phyloP scores from a whole-genome alignment of 495 filamentous ascomycete species.

The Hypoxylon subgilvum region DNA sequence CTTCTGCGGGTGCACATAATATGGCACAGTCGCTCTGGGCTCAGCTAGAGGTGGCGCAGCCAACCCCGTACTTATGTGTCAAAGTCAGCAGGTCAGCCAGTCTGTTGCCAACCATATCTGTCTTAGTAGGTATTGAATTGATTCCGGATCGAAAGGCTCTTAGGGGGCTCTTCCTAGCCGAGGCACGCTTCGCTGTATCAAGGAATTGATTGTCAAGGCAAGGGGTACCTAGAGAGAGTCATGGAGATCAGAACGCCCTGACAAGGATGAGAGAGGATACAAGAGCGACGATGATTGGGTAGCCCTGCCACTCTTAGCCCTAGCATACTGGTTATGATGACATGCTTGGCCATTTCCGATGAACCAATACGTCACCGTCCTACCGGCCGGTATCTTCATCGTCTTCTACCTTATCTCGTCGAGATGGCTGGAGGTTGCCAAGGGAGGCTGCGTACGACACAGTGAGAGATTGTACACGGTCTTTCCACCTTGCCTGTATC shows the following conservation, averaged over 20 bases:
- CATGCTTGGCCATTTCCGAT: slow-evolving; percentile 20
- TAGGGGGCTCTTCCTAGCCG: background rate
- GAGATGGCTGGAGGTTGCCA: no score
- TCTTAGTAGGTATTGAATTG: background rate
- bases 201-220: background rate
- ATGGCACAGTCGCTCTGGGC: background rate
- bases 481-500: background rate
- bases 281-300: slow-evolving; percentile 25
- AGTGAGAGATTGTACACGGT: no score
- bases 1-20: slow-evolving; percentile 9
- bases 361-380: slow-evolving; percentile 29
- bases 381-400: slow-evolving; percentile 10
- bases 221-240: background rate
- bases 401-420: slow-evolving; percentile 1
- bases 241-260: background rate
- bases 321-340: slow-evolving; percentile 27
- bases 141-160: slow-evolving; percentile 14
- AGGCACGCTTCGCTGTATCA: slow-evolving; percentile 1
- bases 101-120: background rate
- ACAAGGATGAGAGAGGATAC: slow-evolving; percentile 9
- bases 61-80: background rate
- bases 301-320: slow-evolving; percentile 31
- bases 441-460: no score
- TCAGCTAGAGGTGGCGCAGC: slow-evolving; percentile 14
- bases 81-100: slow-evolving; percentile 15